These are phyloP conservation scores for Omphalotus olearius DNA, from an alignment of 1,284 basidiomycete genomes.

Conservation along the genomic window DNA sequence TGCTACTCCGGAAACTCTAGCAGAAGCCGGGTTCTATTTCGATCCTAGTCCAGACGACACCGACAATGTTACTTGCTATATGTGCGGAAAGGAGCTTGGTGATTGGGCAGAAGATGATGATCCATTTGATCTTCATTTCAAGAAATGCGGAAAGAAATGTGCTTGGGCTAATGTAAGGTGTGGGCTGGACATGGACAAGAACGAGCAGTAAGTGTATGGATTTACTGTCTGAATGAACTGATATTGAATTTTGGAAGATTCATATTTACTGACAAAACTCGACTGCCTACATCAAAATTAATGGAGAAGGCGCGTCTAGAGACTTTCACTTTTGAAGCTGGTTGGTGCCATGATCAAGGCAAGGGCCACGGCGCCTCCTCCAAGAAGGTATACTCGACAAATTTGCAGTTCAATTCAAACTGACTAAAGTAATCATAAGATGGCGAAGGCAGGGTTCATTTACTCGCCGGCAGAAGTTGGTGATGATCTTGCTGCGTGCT, in stretches of 20 bases:
- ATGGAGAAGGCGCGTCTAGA: slow-evolving; percentile 68
- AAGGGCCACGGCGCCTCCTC: slow-evolving; percentile 67
- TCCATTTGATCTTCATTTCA: slow-evolving; percentile 74
- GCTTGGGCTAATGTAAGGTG: slow-evolving; percentile 78
- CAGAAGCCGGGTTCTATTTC: slow-evolving; percentile 83
- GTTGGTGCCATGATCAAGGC: slow-evolving; percentile 71
- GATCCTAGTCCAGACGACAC: slow-evolving; percentile 55
- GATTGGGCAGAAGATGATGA: slow-evolving; percentile 81
- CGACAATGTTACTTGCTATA: slow-evolving; percentile 73
- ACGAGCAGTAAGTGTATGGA: slow-evolving; percentile 47
- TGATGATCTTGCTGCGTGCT: slow-evolving; percentile 74
- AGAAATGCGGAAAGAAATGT: slow-evolving; percentile 58
- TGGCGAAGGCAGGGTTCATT: slow-evolving; percentile 81
- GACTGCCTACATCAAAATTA: slow-evolving; percentile 58
- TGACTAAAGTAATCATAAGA: slow-evolving; percentile 37
- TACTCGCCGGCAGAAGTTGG: slow-evolving; percentile 59
- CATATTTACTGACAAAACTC: slow-evolving; percentile 48
- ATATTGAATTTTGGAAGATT: slow-evolving; percentile 35
- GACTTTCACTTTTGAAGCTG: slow-evolving; percentile 55
- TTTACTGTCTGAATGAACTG: slow-evolving; percentile 1
- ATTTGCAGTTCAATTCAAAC: neutral
- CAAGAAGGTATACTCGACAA: slow-evolving; percentile 46
- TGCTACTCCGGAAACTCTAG: slow-evolving; percentile 67
- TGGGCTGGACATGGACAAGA: slow-evolving; percentile 51
- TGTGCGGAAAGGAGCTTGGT: slow-evolving; percentile 71